Percentiles rank a stretch among this genome's conserved stretches.
Conservation (phyloP, 1,284 basidiomycete species). For the Puccinia triticina region DNA sequence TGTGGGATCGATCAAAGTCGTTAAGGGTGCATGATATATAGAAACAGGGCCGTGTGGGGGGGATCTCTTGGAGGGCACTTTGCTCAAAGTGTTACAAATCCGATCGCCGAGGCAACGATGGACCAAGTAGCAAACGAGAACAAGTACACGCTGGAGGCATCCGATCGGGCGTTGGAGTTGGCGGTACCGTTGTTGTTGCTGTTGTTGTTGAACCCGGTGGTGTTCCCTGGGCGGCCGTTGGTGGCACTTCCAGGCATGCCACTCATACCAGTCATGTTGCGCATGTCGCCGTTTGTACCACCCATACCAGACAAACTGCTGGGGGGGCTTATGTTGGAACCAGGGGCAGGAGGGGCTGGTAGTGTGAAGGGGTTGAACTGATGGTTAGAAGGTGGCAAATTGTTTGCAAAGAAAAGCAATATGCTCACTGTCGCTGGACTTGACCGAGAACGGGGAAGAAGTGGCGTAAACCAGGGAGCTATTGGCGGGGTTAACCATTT, state of each 20-base stretch:
- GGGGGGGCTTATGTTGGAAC: neutral
- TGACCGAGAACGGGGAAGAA: constrained; percentile 42
- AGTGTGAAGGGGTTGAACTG: neutral
- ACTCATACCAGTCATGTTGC: constrained; percentile 21
- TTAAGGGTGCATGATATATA: constrained; percentile 1
- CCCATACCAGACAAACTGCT: neutral
- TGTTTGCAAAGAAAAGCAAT: neutral
- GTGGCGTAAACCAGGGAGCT: constrained; percentile 35
- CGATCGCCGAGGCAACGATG: constrained; percentile 54
- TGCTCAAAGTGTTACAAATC: constrained; percentile 44
- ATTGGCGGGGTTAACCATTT: constrained; percentile 48
- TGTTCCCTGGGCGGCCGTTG: constrained; percentile 25
- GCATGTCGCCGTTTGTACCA: constrained; percentile 12
- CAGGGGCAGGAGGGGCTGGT: neutral
- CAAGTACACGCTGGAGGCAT: constrained; percentile 1
- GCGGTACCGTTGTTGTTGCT: constrained; percentile 19
- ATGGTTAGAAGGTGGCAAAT: neutral
- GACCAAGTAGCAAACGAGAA: constrained; percentile 50
- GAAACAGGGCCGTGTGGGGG: neutral
- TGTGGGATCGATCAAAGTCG: neutral
- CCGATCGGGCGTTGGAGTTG: constrained; percentile 17
- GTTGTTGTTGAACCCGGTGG: constrained; percentile 30
- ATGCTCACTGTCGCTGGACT: constrained; percentile 32
- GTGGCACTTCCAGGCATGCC: constrained; percentile 5
- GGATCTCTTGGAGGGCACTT: neutral